phyloP scores from a whole-genome alignment of 2,329 filamentous ascomycete species.

The Aspergillus sergii region DNA sequence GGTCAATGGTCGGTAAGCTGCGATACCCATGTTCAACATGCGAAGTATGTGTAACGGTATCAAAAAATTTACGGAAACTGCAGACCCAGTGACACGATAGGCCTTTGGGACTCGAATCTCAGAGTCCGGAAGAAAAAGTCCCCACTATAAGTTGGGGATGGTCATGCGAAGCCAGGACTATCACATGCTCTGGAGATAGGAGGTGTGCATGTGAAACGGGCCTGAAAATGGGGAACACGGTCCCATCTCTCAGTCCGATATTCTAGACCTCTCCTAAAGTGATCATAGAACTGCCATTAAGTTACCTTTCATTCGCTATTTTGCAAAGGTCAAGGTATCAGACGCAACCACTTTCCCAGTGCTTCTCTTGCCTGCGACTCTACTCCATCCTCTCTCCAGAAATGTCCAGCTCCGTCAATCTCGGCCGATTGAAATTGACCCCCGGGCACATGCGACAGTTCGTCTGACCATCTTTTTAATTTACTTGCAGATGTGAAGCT shows the following conservation, averaged over 20 bases:
- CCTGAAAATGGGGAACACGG: not conserved
- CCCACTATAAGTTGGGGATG: not conserved
- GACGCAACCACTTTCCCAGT: slow-evolving; percentile 45
- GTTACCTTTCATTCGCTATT: not conserved
- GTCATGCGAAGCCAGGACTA: not conserved
- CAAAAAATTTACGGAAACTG: not conserved
- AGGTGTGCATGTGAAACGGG: not conserved
- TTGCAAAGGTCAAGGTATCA: slow-evolving; percentile 14
- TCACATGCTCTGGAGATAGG: not conserved
- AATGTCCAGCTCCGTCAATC: slow-evolving; percentile 61
- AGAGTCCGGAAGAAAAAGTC: not conserved
- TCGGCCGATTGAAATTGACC: slow-evolving; percentile 55
- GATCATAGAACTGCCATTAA: not conserved
- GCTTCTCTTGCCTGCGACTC: slow-evolving; percentile 42
- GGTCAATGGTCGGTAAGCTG: not conserved
- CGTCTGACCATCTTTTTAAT: slow-evolving; percentile 66
- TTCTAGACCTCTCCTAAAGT: not conserved
- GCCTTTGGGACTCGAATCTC: not conserved
- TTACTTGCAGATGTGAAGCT: slow-evolving; percentile 69
- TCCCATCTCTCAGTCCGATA: not conserved
- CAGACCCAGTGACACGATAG: not conserved
- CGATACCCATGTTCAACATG: no score
- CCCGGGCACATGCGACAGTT: slow-evolving; percentile 48
- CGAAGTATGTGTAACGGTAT: not conserved
- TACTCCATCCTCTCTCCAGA: slow-evolving; percentile 62